Conservation (phyloP, 129 eudicot genomes). For the Pulicaria dysenterica region DNA sequence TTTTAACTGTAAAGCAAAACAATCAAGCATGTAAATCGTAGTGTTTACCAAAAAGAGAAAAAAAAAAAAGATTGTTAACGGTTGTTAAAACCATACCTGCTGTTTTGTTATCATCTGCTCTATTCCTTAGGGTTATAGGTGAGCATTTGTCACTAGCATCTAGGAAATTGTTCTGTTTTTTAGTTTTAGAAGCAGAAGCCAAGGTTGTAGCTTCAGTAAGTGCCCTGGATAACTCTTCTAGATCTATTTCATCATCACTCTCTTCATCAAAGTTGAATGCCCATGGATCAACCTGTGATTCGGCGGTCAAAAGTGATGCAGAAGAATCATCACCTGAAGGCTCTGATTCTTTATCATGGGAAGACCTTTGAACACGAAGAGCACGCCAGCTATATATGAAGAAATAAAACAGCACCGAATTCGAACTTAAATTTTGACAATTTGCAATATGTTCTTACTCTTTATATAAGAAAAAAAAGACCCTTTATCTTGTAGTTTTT, state of each 20-base stretch:
- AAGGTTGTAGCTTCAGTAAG: slow-evolving; percentile 66
- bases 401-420: slow-evolving; percentile 18
- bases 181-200: slow-evolving; percentile 50
- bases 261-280: slow-evolving; percentile 54
- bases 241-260: slow-evolving; percentile 53
- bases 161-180: slow-evolving; percentile 28
- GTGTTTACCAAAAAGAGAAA: neutral
- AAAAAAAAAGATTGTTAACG: neutral
- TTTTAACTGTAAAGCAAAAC: neutral
- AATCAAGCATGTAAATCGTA: slow-evolving; percentile 16
- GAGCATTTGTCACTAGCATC: slow-evolving; percentile 30
- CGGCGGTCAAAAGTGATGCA: slow-evolving; percentile 36
- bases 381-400: slow-evolving; percentile 72
- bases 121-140: slow-evolving; percentile 33
- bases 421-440: slow-evolving; percentile 4
- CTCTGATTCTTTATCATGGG: slow-evolving; percentile 25
- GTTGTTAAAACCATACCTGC: slow-evolving; percentile 43
- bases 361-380: slow-evolving; percentile 72
- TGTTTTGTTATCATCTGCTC: slow-evolving; percentile 38
- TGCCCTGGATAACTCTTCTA: slow-evolving; percentile 71
- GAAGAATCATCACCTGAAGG: slow-evolving; percentile 32
- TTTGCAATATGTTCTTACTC: neutral
- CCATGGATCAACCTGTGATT: slow-evolving; percentile 53
- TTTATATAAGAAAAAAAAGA: neutral
- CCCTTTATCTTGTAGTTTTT: neutral